Evolutionary conservation across 352 stramenopile species (phyloP), one percentile per base, ranked within the genome.

Genomic region (Bremia lactucae): DNA sequence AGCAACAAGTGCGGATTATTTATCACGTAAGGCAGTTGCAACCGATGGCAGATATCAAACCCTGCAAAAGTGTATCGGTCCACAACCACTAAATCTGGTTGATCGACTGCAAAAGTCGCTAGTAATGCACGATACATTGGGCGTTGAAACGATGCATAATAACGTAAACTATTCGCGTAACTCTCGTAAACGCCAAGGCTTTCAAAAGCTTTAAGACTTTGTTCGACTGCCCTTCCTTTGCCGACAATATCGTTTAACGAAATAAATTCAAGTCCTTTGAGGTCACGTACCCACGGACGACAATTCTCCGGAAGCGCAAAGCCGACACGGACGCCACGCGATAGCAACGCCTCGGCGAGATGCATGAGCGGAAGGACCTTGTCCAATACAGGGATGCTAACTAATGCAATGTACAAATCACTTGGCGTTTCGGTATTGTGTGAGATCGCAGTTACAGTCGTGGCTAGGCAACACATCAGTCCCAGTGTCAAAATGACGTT

Each of bases 21-120:
- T 13, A 94, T 67, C 25, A 89, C 63, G 52, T 81, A 89, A 9
- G 83, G 78, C n/a, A 92, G 41, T 6, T 62, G 39, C 19, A 88
- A 52, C 18, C 55, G 58, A 38, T 90, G 63, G 52, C 62, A 71
- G 19, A 52, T 73, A 37, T 88, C 78, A 36, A 89, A 65, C 22
- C 74, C 83, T 8, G 72, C 80, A 50, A 95, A 88, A 6, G 83
- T 82, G 49, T 85, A 87, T 42, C 83, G 63, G 36, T 95, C 80
- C 15, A 87, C 55, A 2, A 94, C 55, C 4, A 89, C 60, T 16
- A 92, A 46, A 15, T 77, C 52, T 11, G 80, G 80, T 4, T 65
- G 63, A 40, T 92, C 72, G 21, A 78, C 66, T 25, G 79, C 62
- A 15, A 85, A 59, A 24, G 81, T 63, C 22, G 85, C 65, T 4